Evolutionary conservation across 108 stramenopile species (phyloP).

Genomic region (Seminavis robusta): DNA sequence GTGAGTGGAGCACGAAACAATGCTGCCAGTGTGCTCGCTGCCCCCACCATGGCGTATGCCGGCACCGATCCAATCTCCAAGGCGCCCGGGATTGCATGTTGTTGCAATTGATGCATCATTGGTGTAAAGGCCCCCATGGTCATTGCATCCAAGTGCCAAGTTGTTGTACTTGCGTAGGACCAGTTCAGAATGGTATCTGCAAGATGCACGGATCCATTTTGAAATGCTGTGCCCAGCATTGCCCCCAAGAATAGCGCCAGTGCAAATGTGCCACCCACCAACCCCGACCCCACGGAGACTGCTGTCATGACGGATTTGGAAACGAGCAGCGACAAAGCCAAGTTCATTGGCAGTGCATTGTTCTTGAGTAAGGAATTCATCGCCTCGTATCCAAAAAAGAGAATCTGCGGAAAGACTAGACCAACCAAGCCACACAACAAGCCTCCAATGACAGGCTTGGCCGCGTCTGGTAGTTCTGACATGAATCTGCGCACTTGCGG

Average conservation of each 20-base stretch:
- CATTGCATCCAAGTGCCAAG: no score
- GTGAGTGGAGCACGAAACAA: slow-evolving; percentile 91
- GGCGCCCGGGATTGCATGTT: background rate
- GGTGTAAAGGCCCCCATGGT: no score
- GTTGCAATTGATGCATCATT: no score
- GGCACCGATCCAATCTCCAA: slow-evolving; percentile 58
- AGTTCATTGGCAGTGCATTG: slow-evolving; percentile 31
- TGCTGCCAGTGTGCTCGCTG: slow-evolving; percentile 79
- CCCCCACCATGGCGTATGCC: slow-evolving; percentile 92
- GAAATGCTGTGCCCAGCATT: slow-evolving; percentile 85
- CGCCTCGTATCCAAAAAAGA: slow-evolving; percentile 94
- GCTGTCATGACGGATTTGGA: slow-evolving; percentile 79
- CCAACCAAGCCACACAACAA: slow-evolving; percentile 73
- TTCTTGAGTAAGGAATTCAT: slow-evolving; percentile 80
- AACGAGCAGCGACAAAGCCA: slow-evolving; percentile 51
- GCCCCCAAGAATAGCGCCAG: slow-evolving; percentile 90
- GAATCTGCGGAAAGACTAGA: slow-evolving; percentile 72
- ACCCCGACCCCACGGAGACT: slow-evolving; percentile 72
- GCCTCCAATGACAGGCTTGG: slow-evolving; percentile 73
- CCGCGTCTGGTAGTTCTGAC: slow-evolving; percentile 32
- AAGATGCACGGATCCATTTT: slow-evolving; percentile 9
- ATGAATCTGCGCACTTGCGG: slow-evolving; percentile 32
- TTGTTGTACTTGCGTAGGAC: no score
- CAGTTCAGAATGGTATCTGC: no score
- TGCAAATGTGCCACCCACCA: slow-evolving; percentile 91